These are phyloP conservation scores for Salvia sclarea DNA, from an alignment of 305 asterid species.

Conservation along the genomic window DNA sequence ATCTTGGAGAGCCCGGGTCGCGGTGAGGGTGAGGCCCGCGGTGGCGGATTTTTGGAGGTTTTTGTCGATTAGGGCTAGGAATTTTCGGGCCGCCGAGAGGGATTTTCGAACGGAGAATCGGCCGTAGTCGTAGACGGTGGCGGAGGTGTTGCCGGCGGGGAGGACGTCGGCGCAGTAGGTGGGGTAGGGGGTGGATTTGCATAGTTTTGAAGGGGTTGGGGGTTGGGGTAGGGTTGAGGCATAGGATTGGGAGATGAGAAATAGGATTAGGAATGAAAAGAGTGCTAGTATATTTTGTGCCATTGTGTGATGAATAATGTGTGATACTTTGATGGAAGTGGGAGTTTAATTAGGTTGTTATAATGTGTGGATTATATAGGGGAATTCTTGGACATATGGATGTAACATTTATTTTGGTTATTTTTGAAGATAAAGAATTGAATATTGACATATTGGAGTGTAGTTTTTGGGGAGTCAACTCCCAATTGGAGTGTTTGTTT, in stretches of 20 bases:
- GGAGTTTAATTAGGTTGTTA: too few relatives aligned
- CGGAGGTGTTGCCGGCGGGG: conserved; percentile 50
- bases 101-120: conserved; percentile 58
- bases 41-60: conserved; percentile 36
- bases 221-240: conserved; percentile 23
- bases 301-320: conserved; percentile 23
- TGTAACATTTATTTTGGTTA: background rate
- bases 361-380: too few relatives aligned
- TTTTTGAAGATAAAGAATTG: background rate
- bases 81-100: conserved; percentile 43
- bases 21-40: conserved; percentile 47
- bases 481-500: background rate
- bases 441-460: background rate
- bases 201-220: conserved; percentile 38
- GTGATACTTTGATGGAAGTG: background rate
- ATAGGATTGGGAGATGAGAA: conserved; percentile 25
- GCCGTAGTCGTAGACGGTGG: conserved; percentile 58
- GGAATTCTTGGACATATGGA: background rate
- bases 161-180: conserved; percentile 51
- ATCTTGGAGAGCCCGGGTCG: conserved; percentile 60
- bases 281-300: conserved; percentile 5
- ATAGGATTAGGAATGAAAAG: conserved; percentile 25
- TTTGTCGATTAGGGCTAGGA: conserved; percentile 42
- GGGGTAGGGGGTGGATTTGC: conserved; percentile 62
- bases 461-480: background rate